Evolutionary conservation across 768 basidiomycete species (phyloP).

Genomic region (Tephrocybe sp.): DNA sequence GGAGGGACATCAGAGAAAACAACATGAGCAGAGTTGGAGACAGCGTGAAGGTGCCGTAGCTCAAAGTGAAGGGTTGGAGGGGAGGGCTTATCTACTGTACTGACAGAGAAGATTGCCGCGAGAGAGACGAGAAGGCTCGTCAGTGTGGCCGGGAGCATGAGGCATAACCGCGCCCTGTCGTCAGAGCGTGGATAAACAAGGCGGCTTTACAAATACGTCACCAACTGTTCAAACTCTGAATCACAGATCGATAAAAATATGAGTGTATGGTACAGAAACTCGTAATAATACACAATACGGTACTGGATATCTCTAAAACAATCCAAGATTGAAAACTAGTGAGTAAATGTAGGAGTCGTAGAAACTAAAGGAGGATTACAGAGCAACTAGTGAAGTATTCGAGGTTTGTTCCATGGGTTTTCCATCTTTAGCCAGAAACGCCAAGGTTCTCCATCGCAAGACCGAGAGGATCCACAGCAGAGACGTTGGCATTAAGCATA

Average conservation of each 20-base stretch:
- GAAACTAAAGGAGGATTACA: no score
- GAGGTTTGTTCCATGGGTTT: not conserved
- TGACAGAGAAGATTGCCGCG: constrained; percentile 26
- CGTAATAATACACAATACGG: constrained; percentile 6
- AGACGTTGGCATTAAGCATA: constrained; percentile 33
- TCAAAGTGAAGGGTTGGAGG: constrained; percentile 40
- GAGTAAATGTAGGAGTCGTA: no score
- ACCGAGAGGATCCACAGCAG: constrained; percentile 54
- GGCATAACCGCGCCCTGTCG: constrained; percentile 29
- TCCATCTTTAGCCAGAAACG: constrained; percentile 8
- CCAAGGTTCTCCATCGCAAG: constrained; percentile 61
- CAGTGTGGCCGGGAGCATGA: constrained; percentile 48
- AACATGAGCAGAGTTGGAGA: constrained; percentile 46
- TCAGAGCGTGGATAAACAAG: not conserved
- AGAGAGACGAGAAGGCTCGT: constrained; percentile 47
- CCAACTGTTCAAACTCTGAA: not conserved
- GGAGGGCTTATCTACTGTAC: not conserved
- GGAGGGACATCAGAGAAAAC: constrained; percentile 50
- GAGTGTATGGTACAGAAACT: constrained; percentile 2
- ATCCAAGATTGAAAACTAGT: not conserved
- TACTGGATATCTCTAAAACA: constrained; percentile 9
- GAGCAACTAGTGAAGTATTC: not conserved
- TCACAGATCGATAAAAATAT: not conserved
- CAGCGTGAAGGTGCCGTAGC: constrained; percentile 61
- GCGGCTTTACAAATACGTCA: not conserved